phyloP scores from a whole-genome alignment of 306 rosid species.

The Corylus avellana region DNA sequence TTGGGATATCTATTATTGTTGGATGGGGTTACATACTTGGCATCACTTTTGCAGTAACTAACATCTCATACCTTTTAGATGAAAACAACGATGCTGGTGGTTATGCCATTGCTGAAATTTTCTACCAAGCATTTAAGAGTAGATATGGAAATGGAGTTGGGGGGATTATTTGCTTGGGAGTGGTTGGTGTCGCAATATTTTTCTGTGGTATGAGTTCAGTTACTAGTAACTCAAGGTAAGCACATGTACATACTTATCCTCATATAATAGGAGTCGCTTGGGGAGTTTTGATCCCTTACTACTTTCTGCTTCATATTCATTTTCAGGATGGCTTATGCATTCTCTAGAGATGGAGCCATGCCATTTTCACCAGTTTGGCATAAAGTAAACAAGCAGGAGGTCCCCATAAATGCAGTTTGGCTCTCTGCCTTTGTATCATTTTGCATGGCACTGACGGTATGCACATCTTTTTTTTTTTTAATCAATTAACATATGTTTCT shows the following conservation, averaged over 20 bases:
- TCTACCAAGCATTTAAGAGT: conserved; percentile 78
- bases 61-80: conserved; percentile 71
- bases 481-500: not conserved
- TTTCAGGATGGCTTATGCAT: conserved; percentile 88
- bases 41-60: conserved; percentile 79
- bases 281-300: not conserved
- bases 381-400: conserved; percentile 76
- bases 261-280: conserved; percentile 5
- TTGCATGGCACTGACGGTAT: conserved; percentile 90
- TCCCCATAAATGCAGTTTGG: conserved; percentile 92
- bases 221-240: conserved; percentile 95
- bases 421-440: conserved; percentile 75
- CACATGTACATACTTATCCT: not conserved
- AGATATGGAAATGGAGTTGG: conserved; percentile 91
- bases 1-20: conserved; percentile 82
- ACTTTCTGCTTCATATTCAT: conserved; percentile 23
- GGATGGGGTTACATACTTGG: conserved; percentile 93
- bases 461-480: not conserved
- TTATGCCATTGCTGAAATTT: conserved; percentile 93
- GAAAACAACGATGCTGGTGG: conserved; percentile 86
- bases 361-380: conserved; percentile 90
- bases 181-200: conserved; percentile 85
- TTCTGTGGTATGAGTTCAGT: conserved; percentile 98
- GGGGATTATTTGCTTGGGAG: conserved; percentile 87
- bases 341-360: conserved; percentile 99